Conservation (phyloP, 2,329 filamentous ascomycete genomes). For the Xylaria multiplex region DNA sequence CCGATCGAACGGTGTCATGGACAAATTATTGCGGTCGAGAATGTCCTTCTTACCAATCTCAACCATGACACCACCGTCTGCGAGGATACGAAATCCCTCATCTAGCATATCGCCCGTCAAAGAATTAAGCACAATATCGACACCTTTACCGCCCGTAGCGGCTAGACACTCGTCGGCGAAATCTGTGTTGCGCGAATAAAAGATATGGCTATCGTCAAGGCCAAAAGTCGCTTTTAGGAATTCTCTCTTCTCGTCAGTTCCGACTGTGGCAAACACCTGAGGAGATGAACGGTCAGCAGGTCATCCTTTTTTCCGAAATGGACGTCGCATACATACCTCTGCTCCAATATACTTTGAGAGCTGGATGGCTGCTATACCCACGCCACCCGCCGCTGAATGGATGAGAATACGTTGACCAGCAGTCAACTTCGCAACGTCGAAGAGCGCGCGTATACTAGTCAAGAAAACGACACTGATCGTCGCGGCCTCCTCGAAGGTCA, state of each 20-base stretch:
- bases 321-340: constrained; percentile 16
- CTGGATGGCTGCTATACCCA: constrained; percentile 34
- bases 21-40: constrained; percentile 32
- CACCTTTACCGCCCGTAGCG: constrained; percentile 45
- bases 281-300: background rate
- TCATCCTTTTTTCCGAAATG: background rate
- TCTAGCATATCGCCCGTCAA: constrained; percentile 39
- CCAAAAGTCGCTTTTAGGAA: constrained; percentile 46
- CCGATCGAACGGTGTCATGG: constrained; percentile 40
- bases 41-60: constrained; percentile 41
- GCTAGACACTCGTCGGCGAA: constrained; percentile 46
- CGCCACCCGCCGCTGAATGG: constrained; percentile 37
- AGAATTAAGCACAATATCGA: constrained; percentile 30
- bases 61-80: constrained; percentile 37
- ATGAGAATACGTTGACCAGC: constrained; percentile 40
- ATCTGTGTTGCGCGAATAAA: constrained; percentile 40
- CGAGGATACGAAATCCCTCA: constrained; percentile 34
- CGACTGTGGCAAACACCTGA: constrained; percentile 40
- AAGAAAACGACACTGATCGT: constrained; percentile 48
- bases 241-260: constrained; percentile 37
- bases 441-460: constrained; percentile 48
- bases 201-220: no score
- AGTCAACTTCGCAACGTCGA: constrained; percentile 43
- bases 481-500: constrained; percentile 50
- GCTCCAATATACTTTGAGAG: constrained; percentile 22